These are phyloP conservation scores for Pythium periplocum DNA, from an alignment of 352 stramenopile genomes.

Conservation along the genomic window DNA sequence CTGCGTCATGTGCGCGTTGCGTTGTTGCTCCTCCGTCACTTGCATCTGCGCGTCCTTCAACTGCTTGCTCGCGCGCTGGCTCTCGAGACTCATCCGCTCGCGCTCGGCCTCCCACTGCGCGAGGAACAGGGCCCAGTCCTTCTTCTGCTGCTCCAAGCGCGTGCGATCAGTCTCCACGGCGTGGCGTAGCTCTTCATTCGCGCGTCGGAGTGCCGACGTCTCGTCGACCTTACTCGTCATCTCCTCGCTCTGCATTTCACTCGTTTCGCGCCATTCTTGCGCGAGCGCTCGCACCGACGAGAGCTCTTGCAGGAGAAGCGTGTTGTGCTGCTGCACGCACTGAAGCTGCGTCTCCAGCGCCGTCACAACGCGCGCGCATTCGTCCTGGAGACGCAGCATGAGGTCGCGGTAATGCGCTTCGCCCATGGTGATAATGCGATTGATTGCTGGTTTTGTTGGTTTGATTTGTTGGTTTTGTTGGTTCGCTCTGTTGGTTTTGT, in stretches of 20 bases:
- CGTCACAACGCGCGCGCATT: constrained; percentile 42
- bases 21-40: constrained; percentile 23
- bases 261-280: background rate
- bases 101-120: constrained; percentile 31
- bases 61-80: constrained; percentile 25
- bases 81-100: constrained; percentile 18
- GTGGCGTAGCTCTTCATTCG: too few species aligned
- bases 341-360: constrained; percentile 56
- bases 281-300: constrained; percentile 5
- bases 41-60: constrained; percentile 27
- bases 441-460: constrained; percentile 4
- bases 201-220: too few species aligned
- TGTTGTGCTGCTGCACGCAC: constrained; percentile 45
- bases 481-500: background rate
- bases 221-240: background rate
- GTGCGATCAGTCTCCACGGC: too few species aligned
- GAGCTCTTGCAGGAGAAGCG: constrained; percentile 28
- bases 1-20: constrained; percentile 26
- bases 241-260: constrained; percentile 24
- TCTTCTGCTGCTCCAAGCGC: too few species aligned
- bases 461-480: constrained; percentile 6
- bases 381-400: constrained; percentile 52
- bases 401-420: constrained; percentile 44
- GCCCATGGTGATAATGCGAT: constrained; percentile 14
- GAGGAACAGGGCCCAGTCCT: too few species aligned